phyloP scores from a whole-genome alignment of 176 grass and related monocot genomes.

The Bothriochloa decipiens region DNA sequence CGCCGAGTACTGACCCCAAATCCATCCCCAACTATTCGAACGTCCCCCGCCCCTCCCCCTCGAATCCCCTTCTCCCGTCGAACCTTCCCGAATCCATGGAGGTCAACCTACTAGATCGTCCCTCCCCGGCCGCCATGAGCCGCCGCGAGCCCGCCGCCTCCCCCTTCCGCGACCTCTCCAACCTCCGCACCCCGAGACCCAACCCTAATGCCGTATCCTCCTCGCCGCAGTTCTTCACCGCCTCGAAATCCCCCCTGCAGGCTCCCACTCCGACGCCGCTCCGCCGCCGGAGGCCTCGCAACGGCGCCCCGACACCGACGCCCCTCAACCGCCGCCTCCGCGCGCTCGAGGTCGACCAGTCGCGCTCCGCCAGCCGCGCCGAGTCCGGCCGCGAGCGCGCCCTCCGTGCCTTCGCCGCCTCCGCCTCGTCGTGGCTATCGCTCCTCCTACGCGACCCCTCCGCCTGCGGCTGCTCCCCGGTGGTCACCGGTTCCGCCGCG shows the following conservation, averaged over 20 bases:
- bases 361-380: conserved; percentile 55
- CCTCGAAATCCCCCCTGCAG: conserved; percentile 33
- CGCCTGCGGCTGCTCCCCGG: conserved; percentile 50
- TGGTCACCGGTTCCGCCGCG: background rate
- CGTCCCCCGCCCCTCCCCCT: background rate
- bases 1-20: background rate
- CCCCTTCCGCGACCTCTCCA: conserved; percentile 64
- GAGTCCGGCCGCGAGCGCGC: conserved; percentile 49
- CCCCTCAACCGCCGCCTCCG: conserved; percentile 48
- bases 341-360: conserved; percentile 58
- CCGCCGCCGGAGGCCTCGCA: conserved; percentile 16
- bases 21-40: background rate
- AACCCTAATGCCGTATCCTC: conserved; percentile 41
- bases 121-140: conserved; percentile 33
- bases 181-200: conserved; percentile 51
- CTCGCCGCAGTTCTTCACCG: conserved; percentile 48
- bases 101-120: conserved; percentile 23
- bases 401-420: conserved; percentile 45
- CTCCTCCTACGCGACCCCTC: conserved; percentile 52
- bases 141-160: conserved; percentile 30
- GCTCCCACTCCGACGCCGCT: conserved; percentile 23
- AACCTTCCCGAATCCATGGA: background rate
- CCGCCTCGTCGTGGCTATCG: conserved; percentile 58
- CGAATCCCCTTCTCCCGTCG: conserved; percentile 1
- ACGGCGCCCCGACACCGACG: background rate